Evolutionary conservation across 352 stramenopile genomes (phyloP).

Genomic region (Phytophthora macrochlamydospora): DNA sequence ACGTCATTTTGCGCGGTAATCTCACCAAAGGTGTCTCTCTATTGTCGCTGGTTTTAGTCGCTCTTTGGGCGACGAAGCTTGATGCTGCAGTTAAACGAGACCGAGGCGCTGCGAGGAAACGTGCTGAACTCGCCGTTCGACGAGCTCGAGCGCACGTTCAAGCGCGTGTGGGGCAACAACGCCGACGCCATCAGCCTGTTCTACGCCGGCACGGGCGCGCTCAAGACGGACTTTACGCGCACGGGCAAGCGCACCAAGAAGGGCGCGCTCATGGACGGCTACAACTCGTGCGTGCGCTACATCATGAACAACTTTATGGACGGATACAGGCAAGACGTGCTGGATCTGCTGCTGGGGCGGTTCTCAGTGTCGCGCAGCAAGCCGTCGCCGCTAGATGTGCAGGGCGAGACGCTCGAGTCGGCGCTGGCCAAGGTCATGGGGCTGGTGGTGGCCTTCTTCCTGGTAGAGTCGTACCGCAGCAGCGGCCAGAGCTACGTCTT

Average conservation of each 20-base stretch:
- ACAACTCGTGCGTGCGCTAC: constrained; percentile 95
- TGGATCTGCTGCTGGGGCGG: constrained; percentile 90
- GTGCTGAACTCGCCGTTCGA: constrained; percentile 72
- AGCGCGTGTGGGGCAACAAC: constrained; percentile 95
- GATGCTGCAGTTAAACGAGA: constrained; percentile 85
- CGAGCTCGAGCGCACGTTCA: constrained; percentile 80
- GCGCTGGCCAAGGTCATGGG: constrained; percentile 57
- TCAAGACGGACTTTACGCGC: constrained; percentile 97
- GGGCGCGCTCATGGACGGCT: constrained; percentile 93
- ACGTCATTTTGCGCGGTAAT: not conserved
- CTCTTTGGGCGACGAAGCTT: constrained; percentile 91
- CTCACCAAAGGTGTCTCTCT: not conserved
- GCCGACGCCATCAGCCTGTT: constrained; percentile 94
- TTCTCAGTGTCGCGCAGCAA: constrained; percentile 59
- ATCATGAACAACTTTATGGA: constrained; percentile 97
- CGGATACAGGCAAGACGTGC: constrained; percentile 92
- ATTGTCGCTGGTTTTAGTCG: constrained; percentile 65
- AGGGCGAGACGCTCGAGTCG: constrained; percentile 62
- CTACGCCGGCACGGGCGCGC: constrained; percentile 93
- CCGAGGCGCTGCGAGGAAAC: constrained; percentile 64
- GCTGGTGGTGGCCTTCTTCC: constrained; percentile 56
- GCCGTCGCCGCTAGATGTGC: constrained; percentile 50
- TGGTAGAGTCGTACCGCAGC: constrained; percentile 61
- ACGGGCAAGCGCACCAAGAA: constrained; percentile 94
- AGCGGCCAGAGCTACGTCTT: constrained; percentile 51